These are phyloP conservation scores for Dispira simplex DNA, from an alignment of 192 early-diverging fungal species.

Conservation along the genomic window DNA sequence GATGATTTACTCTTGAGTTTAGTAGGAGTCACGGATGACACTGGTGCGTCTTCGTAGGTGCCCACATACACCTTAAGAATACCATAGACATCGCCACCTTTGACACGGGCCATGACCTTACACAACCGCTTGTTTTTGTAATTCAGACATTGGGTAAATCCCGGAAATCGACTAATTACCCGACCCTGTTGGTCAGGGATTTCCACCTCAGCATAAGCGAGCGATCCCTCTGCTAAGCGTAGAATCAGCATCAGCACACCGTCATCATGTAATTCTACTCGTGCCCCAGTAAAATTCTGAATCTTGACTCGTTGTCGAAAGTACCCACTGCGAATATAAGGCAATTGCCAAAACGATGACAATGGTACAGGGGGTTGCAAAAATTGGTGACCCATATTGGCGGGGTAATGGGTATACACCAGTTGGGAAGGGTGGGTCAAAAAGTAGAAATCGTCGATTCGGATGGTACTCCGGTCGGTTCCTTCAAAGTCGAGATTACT, in stretches of 20 bases:
- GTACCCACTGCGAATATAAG: constrained; percentile 27
- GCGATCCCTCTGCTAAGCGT: constrained; percentile 22
- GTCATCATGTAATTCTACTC: constrained; percentile 26
- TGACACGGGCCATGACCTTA: constrained; percentile 27
- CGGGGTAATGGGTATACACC: constrained; percentile 30
- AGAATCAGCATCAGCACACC: constrained; percentile 24
- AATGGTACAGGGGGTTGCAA: constrained; percentile 27
- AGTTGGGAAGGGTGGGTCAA: constrained; percentile 26
- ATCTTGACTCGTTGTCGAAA: constrained; percentile 25
- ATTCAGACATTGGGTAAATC: constrained; percentile 32
- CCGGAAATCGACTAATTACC: constrained; percentile 25
- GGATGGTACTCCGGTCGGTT: constrained; percentile 16
- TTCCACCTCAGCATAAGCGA: constrained; percentile 33
- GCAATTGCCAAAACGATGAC: constrained; percentile 32
- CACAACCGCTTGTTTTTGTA: constrained; percentile 30
- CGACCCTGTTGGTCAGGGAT: constrained; percentile 25
- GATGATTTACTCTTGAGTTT: not conserved
- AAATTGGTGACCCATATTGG: constrained; percentile 21
- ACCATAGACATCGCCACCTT: constrained; percentile 20
- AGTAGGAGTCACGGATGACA: constrained; percentile 15
- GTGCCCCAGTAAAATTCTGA: constrained; percentile 25
- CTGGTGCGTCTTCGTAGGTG: constrained; percentile 13
- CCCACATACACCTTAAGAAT: constrained; percentile 32
- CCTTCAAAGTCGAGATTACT: constrained; percentile 21
- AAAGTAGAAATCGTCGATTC: constrained; percentile 16